Evolutionary conservation across 148 eudicot genomes (phyloP).

Genomic region (Beta vulgaris): DNA sequence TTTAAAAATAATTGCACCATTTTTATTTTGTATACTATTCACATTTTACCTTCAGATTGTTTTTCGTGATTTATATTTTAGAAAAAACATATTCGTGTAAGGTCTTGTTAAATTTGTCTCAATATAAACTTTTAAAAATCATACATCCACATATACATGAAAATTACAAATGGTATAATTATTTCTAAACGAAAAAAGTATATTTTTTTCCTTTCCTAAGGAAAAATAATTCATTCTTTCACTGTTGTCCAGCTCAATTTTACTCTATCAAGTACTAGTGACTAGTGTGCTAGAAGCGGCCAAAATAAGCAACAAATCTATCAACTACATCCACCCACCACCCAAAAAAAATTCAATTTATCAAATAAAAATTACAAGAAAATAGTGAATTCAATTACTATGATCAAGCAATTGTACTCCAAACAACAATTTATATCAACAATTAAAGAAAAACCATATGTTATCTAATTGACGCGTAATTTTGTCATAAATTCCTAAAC

Average conservation of each 20-base stretch:
- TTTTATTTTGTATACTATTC: no score
- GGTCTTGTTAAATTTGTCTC: neutral
- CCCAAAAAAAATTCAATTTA: neutral
- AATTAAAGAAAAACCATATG: no score
- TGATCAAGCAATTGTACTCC: constrained; percentile 11
- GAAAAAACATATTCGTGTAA: no score
- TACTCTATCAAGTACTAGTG: constrained; percentile 19
- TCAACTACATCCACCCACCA: neutral
- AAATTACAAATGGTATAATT: no score
- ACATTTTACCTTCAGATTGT: no score
- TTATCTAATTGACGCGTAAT: no score
- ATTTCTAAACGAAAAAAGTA: no score
- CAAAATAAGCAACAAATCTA: constrained; percentile 10
- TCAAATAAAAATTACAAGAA: neutral
- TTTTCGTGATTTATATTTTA: constrained; percentile 13
- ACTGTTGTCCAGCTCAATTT: constrained; percentile 4
- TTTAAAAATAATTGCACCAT: no score
- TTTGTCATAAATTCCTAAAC: no score
- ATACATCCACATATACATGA: no score
- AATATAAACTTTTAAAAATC: no score
- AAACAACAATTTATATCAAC: neutral
- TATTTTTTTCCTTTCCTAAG: no score
- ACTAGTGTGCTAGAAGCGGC: constrained; percentile 24
- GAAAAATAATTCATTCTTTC: neutral
- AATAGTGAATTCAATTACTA: neutral